Evolutionary conservation across 2,329 filamentous ascomycete species (phyloP), one percentile per base, ranked within the genome.

Genomic region (Aspergillus ibericus): DNA sequence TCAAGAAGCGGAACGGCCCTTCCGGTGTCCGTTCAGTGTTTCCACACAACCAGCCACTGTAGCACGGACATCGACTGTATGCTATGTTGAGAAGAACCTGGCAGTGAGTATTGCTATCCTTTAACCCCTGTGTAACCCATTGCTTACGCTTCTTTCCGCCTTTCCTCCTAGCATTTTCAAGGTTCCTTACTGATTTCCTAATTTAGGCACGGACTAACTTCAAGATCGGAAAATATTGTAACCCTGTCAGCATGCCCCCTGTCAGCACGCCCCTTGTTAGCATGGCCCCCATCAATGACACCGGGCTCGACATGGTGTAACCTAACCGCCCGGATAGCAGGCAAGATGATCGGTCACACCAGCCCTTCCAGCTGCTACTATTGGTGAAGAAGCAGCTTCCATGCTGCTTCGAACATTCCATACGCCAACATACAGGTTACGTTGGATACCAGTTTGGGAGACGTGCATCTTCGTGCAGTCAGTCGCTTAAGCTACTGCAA

Each of bases 401-500:
- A 46, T 29, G 35, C 40, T 35, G 22, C 42, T 35, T 56, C 48
- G 38, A 52, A 42, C 20, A 52, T 52, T 53, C 51, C 18, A 53
- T 22, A 53, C n/a, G 25, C 38, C 22, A 44, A 18, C 29, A n/a
- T 42, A 16, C 51, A 27, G 16, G 18, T 53, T 53, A 53, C 53
- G 34, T 44, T 52, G 53, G 55, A 56, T 53, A 48, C 58, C 40
- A 15, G 29, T 56, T 52, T 20, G 53, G 18, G 48, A 35, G 48
- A 53, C 16, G 40, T 52, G 35, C 58, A 53, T 56, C 25, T 16
- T 48, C 34, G n/a, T 50, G 50, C 49, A 52, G 38, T 15, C 16
- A 6, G 34, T 53, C 42, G 46, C 13, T 47, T 34, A 42, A 53
- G 22, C 51, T 53, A 53, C 51, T 53, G 51, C 51, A 53, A 42